phyloP scores from a whole-genome alignment of 306 rosid genomes.

The Biancaea sappan region DNA sequence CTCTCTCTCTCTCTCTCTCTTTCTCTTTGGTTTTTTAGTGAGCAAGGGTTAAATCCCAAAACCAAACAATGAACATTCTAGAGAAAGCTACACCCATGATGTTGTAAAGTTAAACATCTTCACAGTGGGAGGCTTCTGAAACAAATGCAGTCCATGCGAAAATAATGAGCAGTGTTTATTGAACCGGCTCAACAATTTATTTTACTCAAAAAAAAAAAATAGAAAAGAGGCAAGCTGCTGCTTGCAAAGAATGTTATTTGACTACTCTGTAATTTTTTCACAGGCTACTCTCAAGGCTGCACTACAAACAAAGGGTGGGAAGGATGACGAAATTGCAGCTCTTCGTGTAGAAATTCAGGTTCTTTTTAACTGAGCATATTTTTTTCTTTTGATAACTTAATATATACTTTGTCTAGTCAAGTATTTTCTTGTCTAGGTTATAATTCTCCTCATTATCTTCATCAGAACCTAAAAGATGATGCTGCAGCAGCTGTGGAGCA shows the following conservation, averaged over 20 bases:
- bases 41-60: no score
- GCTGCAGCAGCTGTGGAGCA: conserved; percentile 72
- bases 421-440: conserved; percentile 3
- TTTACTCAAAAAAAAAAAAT: background rate
- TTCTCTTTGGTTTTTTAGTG: conserved; percentile 6
- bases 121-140: no score
- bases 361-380: conserved; percentile 11
- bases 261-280: conserved; percentile 38
- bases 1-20: conserved; percentile 15
- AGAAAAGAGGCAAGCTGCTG: conserved; percentile 5
- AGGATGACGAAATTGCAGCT: conserved; percentile 70
- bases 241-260: conserved; percentile 37
- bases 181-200: no score
- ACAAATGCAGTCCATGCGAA: no score
- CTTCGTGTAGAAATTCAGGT: conserved; percentile 91
- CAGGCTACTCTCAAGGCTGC: conserved; percentile 99
- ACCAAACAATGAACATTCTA: no score
- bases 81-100: no score
- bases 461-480: conserved; percentile 85
- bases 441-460: conserved; percentile 28
- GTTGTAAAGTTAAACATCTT: no score
- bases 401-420: conserved; percentile 16
- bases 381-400: background rate
- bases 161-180: no score
- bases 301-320: conserved; percentile 72